Base-by-base conservation (phyloP, 345 rosid species). In the Firmiana major region DNA sequence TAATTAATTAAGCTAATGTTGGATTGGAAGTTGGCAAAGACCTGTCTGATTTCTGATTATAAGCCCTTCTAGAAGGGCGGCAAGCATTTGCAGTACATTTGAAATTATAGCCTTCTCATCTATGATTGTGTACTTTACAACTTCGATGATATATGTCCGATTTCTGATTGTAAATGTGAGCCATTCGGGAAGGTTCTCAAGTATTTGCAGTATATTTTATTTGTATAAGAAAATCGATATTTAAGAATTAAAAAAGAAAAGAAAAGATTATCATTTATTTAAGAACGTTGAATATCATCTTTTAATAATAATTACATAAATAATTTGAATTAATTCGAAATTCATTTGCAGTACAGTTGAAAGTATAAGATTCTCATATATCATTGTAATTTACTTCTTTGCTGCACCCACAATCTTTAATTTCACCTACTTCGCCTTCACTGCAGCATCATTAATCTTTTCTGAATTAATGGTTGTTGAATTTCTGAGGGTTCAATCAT, bases 11-110 rank as follows among this genome's bases (percentile, higher is more conserved):
- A 31, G 0, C 17, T 9, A 6, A 55, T 53, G 34, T 51, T 51
- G 16, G 46, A 34, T 51, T 10, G 62, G 75, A 71, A 71, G 62
- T 51, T 51, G 11, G 46, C 46, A 51, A 17, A 31, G 16, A 53
- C 16, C 75, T 53, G 9, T 71, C 62, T 6, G 62, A 34, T 53
- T 10, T 53, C 62, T 6, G 28, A 34, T 34, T 10, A 28, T 19
- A 71, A 34, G 75, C 49, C 12, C 43, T 75, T 75, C 78, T 75
- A 75, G 78, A 75, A 75, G 58, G n/a, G 3, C 2, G 6, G 54
- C 57, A 58, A 10, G 36, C 17, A 28, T 43, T 59, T 77, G 49
- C 64, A 58, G 48, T 77, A 28, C 21, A 43, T 11, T 58, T 66
- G 13, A 48, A 26, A 42, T 46, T 21, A 49, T 57, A 21, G 10